Evolutionary conservation across 2,329 filamentous ascomycete species (phyloP).

Genomic region (Cladosporium sp.): DNA sequence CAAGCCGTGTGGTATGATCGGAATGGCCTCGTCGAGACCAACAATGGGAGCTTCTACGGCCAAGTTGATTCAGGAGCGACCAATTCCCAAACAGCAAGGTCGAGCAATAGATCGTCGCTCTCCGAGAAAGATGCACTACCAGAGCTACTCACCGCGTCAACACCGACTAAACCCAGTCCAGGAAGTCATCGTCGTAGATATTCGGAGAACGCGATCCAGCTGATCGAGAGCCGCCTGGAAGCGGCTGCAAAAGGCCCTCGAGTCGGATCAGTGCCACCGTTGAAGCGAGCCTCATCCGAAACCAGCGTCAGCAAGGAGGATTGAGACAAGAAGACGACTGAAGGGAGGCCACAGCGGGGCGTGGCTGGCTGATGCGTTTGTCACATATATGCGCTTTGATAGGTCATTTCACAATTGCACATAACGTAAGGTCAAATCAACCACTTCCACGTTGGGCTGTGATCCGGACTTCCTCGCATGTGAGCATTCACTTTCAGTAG

Average conservation of each 20-base stretch:
- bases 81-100: background rate
- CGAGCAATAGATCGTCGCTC: constrained; percentile 13
- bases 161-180: constrained; percentile 14
- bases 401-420: background rate
- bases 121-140: constrained; percentile 16
- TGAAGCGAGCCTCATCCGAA: constrained; percentile 6
- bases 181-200: constrained; percentile 23
- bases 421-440: background rate
- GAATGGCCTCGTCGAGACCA: background rate
- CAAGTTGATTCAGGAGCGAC: background rate
- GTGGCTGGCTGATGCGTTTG: background rate
- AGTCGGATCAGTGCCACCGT: constrained; percentile 1
- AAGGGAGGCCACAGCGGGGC: background rate
- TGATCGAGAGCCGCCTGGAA: constrained; percentile 1
- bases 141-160: constrained; percentile 13
- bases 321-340: background rate
- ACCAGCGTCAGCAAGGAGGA: constrained; percentile 11
- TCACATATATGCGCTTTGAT: background rate
- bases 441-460: background rate
- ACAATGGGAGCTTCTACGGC: background rate
- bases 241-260: background rate
- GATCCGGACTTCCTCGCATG: constrained; percentile 5
- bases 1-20: background rate
- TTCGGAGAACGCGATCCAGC: constrained; percentile 25
- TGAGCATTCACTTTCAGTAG: background rate